Base-by-base conservation (phyloP, 2,329 filamentous ascomycete species). In the Lecanicillium sp. region DNA sequence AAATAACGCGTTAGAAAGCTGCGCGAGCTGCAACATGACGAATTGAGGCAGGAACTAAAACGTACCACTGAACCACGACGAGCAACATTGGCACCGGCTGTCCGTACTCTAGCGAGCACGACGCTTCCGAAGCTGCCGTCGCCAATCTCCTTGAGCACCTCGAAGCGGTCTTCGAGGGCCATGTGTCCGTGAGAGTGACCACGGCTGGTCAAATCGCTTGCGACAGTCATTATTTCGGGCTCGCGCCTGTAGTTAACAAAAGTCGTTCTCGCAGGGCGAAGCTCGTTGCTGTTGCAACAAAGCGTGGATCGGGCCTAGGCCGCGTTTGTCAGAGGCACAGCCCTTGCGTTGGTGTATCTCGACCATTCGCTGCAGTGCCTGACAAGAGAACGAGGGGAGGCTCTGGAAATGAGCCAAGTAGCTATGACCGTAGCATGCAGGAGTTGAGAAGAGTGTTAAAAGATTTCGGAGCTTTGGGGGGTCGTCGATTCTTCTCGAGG, bases 81-180 rank as follows among this genome's bases (percentile, higher is more conserved):
- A 53, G 90, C 90, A 48, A 95, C 78, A 58, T 80, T 85, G 51
- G 89, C 82, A 56, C 92, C 92, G 46, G 89, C 90, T 50, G 84
- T 88, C 55, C 92, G 81, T 48, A 95, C 89, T 60, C 92, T 80
- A 51, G 90, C 92, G 46, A 98, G 73, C 43, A 85, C 84, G 47
- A 98, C 92, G 57, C 88, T 96, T 43, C 92, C 92, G 59, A 98
- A 98, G 67, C 92, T 96, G 50, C 92, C 92, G 78, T 98, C 92
- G 35, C 92, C 92, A 59, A 98, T 94, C 56, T 98, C 92, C 65
- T 96, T 98, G 58, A 98, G 69, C 40, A 98, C 81, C 63, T 98
- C 90, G 59, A 95, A 98, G 51, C 89, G 81, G 58, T 98, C 92
- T 59, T 95, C 89, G 38, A 98, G 78, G 38, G 79, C 75, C 64